Conservation (phyloP, 805 yeast genomes). For the Brettanomyces anomalus region DNA sequence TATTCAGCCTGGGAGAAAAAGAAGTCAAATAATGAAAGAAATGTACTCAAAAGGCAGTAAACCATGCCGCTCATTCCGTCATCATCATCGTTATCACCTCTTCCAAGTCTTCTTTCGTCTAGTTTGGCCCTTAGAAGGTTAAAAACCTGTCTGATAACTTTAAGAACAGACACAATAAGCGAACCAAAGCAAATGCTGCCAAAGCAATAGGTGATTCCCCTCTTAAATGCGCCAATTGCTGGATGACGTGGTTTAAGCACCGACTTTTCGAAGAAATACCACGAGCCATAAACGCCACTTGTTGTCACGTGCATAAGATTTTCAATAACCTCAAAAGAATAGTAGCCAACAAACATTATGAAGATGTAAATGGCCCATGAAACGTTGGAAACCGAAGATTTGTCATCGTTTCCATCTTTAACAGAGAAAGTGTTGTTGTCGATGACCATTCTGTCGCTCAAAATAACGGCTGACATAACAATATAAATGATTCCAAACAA, state of each 20-base stretch:
- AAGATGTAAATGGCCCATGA: conserved; percentile 29
- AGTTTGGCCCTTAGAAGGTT: conserved; percentile 34
- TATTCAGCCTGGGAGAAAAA: conserved; percentile 27
- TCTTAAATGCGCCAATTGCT: conserved; percentile 65
- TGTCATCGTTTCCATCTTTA: conserved; percentile 14
- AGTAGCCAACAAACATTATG: conserved; percentile 76
- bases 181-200: conserved; percentile 85
- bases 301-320: conserved; percentile 75
- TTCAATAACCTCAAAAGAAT: conserved; percentile 72
- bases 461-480: conserved; percentile 52
- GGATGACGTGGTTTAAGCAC: conserved; percentile 67
- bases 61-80: conserved; percentile 27
- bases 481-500: conserved; percentile 58
- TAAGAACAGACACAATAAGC: conserved; percentile 66
- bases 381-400: conserved; percentile 23
- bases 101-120: conserved; percentile 9
- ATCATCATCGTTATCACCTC: conserved; percentile 41
- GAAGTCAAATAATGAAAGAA: conserved; percentile 64
- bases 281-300: conserved; percentile 79
- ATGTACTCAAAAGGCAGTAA: conserved; percentile 36
- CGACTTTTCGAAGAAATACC: conserved; percentile 61
- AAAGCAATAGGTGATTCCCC: conserved; percentile 78
- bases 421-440: conserved; percentile 48
- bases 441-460: conserved; percentile 13
- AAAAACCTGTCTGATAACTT: conserved; percentile 49